Percentiles rank a stretch among this genome's conserved stretches.
Evolutionary conservation across 768 basidiomycete species (phyloP).

Genomic region (Trametes coccinea): DNA sequence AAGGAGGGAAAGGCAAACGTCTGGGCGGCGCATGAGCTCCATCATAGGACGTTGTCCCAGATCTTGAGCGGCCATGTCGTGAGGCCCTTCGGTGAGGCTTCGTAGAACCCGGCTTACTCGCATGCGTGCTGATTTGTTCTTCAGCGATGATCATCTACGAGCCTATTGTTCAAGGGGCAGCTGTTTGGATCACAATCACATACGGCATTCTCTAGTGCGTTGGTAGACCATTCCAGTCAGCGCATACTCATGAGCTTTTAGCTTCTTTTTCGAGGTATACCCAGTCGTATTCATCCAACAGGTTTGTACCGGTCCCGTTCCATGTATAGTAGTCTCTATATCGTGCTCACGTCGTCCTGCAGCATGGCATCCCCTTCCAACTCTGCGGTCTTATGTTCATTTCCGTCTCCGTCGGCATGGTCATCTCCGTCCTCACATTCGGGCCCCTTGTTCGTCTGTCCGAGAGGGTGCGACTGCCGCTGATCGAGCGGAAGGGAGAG

Average conservation of each 20-base stretch:
- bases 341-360: too few relatives aligned
- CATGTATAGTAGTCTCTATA: too few relatives aligned
- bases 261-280: conserved; percentile 29
- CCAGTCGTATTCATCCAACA: conserved; percentile 26
- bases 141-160: conserved; percentile 25
- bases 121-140: not conserved
- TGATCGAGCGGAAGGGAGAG: conserved; percentile 11
- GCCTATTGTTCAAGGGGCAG: conserved; percentile 25
- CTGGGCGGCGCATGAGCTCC: conserved; percentile 23
- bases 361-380: conserved; percentile 25
- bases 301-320: too few relatives aligned
- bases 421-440: conserved; percentile 14
- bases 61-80: conserved; percentile 18
- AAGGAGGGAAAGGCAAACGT: conserved; percentile 17
- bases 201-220: conserved; percentile 29
- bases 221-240: not conserved
- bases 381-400: conserved; percentile 27
- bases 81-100: conserved; percentile 21
- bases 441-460: conserved; percentile 11
- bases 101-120: not conserved
- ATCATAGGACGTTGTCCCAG: conserved; percentile 13
- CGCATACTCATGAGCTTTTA: not conserved
- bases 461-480: conserved; percentile 19
- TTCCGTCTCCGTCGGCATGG: conserved; percentile 24
- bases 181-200: conserved; percentile 24